Base-by-base conservation (phyloP, 2,329 filamentous ascomycete species). In the Samsoniella hepiali region DNA sequence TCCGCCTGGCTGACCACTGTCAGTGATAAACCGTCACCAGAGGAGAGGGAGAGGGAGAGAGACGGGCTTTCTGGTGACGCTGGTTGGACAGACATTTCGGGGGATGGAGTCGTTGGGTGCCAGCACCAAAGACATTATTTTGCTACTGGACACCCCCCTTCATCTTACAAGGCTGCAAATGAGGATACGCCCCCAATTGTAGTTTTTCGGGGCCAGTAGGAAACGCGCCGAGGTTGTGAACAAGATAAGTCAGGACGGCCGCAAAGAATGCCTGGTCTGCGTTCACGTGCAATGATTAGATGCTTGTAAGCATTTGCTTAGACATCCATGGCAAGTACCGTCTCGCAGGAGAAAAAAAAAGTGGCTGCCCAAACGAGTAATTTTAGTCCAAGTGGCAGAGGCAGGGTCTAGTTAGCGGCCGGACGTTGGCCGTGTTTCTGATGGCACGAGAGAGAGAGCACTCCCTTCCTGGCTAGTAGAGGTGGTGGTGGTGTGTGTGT, bases 381-480 rank as follows among this genome's bases (percentile, higher is more conserved):
- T 38, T 47, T 59, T 51, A 59, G 44, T 49, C 44, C 51, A 29
- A 22, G 9, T 27, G n/a, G n/a, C n/a, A n/a, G n/a, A n/a, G n/a
- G n/a, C n/a, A n/a, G n/a, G n/a, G n/a, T n/a, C n/a, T 17, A 17
- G n/a, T 34, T 29, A 32, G n/a, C 38, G 50, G 42, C 34, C 57
- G 57, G 57, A 59, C 57, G 57, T 51, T 59, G 57, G 27, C 57
- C 57, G 57, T 32, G 44, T 51, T 59, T 8, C 34, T 59, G 45
- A 51, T 15, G 15, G 34, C 57, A 51, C 13, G n/a, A n/a, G n/a
- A n/a, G n/a, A n/a, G 53, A 29, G 27, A n/a, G 54, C 38, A 44
- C 38, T 54, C 38, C 36, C 34, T n/a, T 56, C 31, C 17, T 56
- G 53, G 36, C 53, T 32, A 40, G 53, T n/a, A n/a, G n/a, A n/a